These are phyloP conservation scores for Elsinoe arachidis DNA, from an alignment of 2,329 filamentous ascomycete genomes.

Conservation along the genomic window DNA sequence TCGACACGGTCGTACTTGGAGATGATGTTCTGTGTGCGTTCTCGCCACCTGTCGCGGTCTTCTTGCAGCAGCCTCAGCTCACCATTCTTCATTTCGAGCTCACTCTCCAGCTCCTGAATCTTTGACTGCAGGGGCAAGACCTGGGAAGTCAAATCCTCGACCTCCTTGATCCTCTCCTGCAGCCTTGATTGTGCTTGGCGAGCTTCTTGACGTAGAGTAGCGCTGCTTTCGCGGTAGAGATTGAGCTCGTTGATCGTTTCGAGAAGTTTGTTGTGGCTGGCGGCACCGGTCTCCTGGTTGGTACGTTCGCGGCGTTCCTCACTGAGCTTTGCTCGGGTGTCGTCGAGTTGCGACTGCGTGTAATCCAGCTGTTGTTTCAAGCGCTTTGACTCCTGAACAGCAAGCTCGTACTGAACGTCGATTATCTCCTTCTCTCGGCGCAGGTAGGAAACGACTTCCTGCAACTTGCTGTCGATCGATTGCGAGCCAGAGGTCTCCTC, in stretches of 20 bases:
- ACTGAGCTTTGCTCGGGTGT: slow-evolving; percentile 77
- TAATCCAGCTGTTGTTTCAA: slow-evolving; percentile 86
- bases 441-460: slow-evolving; percentile 85
- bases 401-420: slow-evolving; percentile 90
- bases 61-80: slow-evolving; percentile 83
- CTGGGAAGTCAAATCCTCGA: slow-evolving; percentile 64
- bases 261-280: slow-evolving; percentile 83
- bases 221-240: slow-evolving; percentile 88
- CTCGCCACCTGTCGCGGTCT: slow-evolving; percentile 90
- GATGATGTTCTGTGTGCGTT: slow-evolving; percentile 89
- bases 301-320: slow-evolving; percentile 73
- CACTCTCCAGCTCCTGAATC: slow-evolving; percentile 73
- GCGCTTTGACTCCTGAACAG: slow-evolving; percentile 77
- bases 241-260: slow-evolving; percentile 94
- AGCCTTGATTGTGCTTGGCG: slow-evolving; percentile 69
- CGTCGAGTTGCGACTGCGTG: slow-evolving; percentile 77
- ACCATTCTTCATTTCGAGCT: slow-evolving; percentile 71
- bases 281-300: slow-evolving; percentile 62
- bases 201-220: slow-evolving; percentile 79
- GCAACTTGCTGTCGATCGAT: slow-evolving; percentile 62
- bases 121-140: slow-evolving; percentile 75
- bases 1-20: slow-evolving; percentile 95
- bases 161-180: slow-evolving; percentile 61
- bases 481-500: slow-evolving; percentile 44
- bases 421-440: slow-evolving; percentile 95